These are phyloP conservation scores for Cerrena zonata DNA, from an alignment of 1,284 basidiomycete genomes.

Conservation along the genomic window DNA sequence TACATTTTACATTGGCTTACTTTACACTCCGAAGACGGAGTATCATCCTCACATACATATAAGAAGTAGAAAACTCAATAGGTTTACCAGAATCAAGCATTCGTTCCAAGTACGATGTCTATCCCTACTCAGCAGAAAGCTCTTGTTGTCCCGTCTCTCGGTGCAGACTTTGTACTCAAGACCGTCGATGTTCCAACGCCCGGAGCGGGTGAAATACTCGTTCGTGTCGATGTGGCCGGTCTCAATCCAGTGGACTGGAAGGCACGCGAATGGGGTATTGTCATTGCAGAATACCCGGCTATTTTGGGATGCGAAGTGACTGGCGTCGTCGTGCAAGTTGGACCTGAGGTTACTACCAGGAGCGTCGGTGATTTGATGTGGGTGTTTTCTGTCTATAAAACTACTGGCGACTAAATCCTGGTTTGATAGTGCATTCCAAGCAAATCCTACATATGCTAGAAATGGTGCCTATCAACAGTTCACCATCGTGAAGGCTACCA, in stretches of 20 bases:
- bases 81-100: no score
- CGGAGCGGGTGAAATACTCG: slow-evolving; percentile 4
- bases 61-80: no score
- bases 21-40: no score
- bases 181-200: neutral
- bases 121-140: slow-evolving; percentile 6
- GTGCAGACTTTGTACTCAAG: neutral
- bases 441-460: neutral
- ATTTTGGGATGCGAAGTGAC: neutral
- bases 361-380: neutral
- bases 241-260: slow-evolving; percentile 2
- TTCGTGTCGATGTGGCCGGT: slow-evolving; percentile 1
- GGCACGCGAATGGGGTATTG: neutral
- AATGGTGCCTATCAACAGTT: slow-evolving; percentile 47
- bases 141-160: neutral
- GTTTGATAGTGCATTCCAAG: neutral
- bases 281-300: neutral
- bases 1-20: no score
- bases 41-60: no score
- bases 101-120: neutral
- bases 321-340: slow-evolving; percentile 1
- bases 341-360: neutral
- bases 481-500: slow-evolving; percentile 34
- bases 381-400: neutral
- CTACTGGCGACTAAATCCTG: neutral